Percentiles rank a stretch among this genome's conserved stretches.
These are phyloP conservation scores for Earliella scabrosa DNA, from an alignment of 1,284 basidiomycete genomes.

Conservation along the genomic window DNA sequence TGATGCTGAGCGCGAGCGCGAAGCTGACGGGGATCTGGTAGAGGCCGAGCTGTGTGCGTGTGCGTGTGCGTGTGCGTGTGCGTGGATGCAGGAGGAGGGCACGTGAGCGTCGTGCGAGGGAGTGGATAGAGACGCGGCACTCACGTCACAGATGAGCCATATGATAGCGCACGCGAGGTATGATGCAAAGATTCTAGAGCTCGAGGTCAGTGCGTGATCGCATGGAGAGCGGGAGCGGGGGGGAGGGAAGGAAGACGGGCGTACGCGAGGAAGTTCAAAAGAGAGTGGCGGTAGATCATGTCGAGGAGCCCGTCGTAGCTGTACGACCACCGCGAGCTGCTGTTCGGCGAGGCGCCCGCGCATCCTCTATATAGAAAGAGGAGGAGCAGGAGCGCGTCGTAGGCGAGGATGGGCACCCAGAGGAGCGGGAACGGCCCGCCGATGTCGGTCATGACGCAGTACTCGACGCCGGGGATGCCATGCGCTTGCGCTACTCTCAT, in stretches of 20 bases:
- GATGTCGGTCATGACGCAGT: slow-evolving; percentile 23
- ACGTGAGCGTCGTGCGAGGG: too few relatives aligned
- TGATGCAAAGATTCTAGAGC: slow-evolving; percentile 27
- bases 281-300: slow-evolving; percentile 32
- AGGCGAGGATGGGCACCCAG: slow-evolving; percentile 31
- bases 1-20: slow-evolving; percentile 31
- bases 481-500: slow-evolving; percentile 18
- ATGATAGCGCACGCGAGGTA: slow-evolving; percentile 30
- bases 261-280: slow-evolving; percentile 34
- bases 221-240: too few relatives aligned
- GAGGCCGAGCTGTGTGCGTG: slow-evolving; percentile 21
- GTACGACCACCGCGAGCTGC: slow-evolving; percentile 10
- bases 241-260: background rate
- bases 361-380: slow-evolving; percentile 30
- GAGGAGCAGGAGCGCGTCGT: slow-evolving; percentile 25
- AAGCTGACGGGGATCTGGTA: slow-evolving; percentile 31
- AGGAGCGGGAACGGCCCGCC: slow-evolving; percentile 24
- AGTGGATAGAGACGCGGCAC: too few relatives aligned
- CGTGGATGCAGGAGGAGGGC: background rate
- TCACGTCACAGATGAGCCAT: slow-evolving; percentile 28
- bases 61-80: background rate
- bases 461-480: slow-evolving; percentile 17
- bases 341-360: slow-evolving; percentile 5
- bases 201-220: background rate
- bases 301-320: slow-evolving; percentile 24